Evolutionary conservation across 2,329 filamentous ascomycete genomes (phyloP).

Genomic region (Exophiala alcalophila): DNA sequence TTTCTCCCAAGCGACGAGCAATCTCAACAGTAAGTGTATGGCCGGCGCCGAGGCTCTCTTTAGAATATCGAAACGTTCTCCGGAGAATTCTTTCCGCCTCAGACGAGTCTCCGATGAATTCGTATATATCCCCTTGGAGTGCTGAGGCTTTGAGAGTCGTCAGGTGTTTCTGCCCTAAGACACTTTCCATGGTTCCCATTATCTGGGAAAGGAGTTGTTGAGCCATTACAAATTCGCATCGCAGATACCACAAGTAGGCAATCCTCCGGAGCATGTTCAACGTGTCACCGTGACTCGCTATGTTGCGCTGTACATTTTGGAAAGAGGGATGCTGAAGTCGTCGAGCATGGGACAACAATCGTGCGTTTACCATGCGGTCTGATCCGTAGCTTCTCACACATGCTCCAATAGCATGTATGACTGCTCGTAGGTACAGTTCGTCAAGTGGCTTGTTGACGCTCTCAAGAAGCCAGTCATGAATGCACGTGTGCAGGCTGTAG

Average conservation of each 20-base stretch:
- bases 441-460: neutral
- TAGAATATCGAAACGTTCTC: no score
- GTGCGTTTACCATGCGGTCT: neutral
- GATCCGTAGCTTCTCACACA: neutral
- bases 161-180: no score
- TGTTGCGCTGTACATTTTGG: neutral
- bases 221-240: no score
- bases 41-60: no score
- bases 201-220: no score
- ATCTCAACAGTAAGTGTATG: neutral
- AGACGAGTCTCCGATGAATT: no score
- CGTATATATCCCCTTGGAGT: no score
- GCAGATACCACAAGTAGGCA: no score
- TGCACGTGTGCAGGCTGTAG: slow-evolving; percentile 4
- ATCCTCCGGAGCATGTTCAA: no score
- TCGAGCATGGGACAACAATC: neutral
- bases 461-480: slow-evolving; percentile 5
- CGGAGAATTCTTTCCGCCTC: neutral
- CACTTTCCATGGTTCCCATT: no score
- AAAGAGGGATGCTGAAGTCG: neutral
- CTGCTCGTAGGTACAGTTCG: neutral
- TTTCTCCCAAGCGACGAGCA: neutral
- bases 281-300: no score
- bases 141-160: no score
- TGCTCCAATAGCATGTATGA: neutral